Conservation (phyloP, 2,329 filamentous ascomycete species). For the Aaosphaeria arxii region DNA sequence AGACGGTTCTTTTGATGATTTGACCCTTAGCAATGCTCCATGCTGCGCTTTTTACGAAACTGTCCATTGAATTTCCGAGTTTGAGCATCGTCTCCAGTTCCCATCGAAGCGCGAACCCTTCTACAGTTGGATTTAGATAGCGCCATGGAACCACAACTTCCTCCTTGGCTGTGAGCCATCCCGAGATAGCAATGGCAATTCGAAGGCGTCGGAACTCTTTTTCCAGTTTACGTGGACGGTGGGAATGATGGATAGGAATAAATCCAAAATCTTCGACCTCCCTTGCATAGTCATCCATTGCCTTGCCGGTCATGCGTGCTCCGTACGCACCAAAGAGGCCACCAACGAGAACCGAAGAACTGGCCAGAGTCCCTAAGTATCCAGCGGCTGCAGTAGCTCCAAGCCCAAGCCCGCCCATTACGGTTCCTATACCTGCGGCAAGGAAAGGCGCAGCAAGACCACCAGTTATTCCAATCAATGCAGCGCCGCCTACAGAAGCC, state of each 20-base stretch:
- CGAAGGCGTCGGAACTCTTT: slow-evolving; percentile 57
- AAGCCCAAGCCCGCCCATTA: slow-evolving; percentile 75
- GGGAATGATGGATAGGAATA: slow-evolving; percentile 58
- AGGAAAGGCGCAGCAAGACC: slow-evolving; percentile 75
- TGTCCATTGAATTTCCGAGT: slow-evolving; percentile 73
- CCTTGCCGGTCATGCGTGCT: slow-evolving; percentile 75
- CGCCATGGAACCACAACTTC: slow-evolving; percentile 78
- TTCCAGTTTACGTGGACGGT: slow-evolving; percentile 48
- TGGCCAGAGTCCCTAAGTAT: slow-evolving; percentile 75
- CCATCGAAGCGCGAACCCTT: slow-evolving; percentile 81
- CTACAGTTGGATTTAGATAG: slow-evolving; percentile 67
- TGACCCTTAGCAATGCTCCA: slow-evolving; percentile 74
- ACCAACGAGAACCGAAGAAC: slow-evolving; percentile 76
- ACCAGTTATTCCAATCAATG: slow-evolving; percentile 78
- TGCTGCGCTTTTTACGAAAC: slow-evolving; percentile 74
- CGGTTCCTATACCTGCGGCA: slow-evolving; percentile 73
- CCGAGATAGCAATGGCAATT: slow-evolving; percentile 78
- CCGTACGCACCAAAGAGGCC: slow-evolving; percentile 91
- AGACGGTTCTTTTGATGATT: slow-evolving; percentile 63
- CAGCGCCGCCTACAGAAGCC: slow-evolving; percentile 83
- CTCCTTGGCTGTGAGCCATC: slow-evolving; percentile 72
- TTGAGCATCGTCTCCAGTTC: slow-evolving; percentile 75
- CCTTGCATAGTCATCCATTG: slow-evolving; percentile 82
- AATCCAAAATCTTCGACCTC: slow-evolving; percentile 90
- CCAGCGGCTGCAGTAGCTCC: slow-evolving; percentile 71